These are phyloP conservation scores for Plenodomus tracheiphilus DNA, from an alignment of 2,329 filamentous ascomycete genomes.

Conservation along the genomic window DNA sequence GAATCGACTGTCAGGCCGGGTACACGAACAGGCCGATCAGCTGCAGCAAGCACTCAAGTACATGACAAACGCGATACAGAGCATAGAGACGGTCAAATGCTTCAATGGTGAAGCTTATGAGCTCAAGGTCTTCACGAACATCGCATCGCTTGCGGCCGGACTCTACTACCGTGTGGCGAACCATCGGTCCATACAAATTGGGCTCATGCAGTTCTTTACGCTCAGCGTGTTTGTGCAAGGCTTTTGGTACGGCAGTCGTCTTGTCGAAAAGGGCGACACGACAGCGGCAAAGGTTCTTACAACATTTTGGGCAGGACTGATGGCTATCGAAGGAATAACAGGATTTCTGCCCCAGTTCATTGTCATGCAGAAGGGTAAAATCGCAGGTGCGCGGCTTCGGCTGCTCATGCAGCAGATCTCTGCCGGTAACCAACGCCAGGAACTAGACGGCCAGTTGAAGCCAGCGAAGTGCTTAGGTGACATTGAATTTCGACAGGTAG, in stretches of 20 bases:
- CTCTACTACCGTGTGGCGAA: slow-evolving; percentile 71
- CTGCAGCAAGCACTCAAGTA: slow-evolving; percentile 73
- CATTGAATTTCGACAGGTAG: slow-evolving; percentile 70
- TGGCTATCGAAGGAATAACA: slow-evolving; percentile 75
- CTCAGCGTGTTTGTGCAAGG: slow-evolving; percentile 81
- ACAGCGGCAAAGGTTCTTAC: slow-evolving; percentile 72
- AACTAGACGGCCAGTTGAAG: slow-evolving; percentile 17
- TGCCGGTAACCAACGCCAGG: slow-evolving; percentile 17
- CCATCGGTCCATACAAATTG: slow-evolving; percentile 71
- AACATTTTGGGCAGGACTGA: slow-evolving; percentile 81
- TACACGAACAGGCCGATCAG: slow-evolving; percentile 69
- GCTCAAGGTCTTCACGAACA: slow-evolving; percentile 63
- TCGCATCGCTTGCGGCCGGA: slow-evolving; percentile 61
- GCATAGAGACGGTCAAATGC: slow-evolving; percentile 84
- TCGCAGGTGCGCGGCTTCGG: slow-evolving; percentile 68
- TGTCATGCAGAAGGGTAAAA: slow-evolving; percentile 76
- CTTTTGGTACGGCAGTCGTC: slow-evolving; percentile 81
- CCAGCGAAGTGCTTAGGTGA: slow-evolving; percentile 61
- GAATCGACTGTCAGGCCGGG: slow-evolving; percentile 63
- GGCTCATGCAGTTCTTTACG: slow-evolving; percentile 72
- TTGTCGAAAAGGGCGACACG: slow-evolving; percentile 64
- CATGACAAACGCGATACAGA: slow-evolving; percentile 68
- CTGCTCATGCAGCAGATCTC: slow-evolving; percentile 46
- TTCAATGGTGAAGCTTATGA: slow-evolving; percentile 78
- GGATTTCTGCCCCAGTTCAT: slow-evolving; percentile 75